These are phyloP conservation scores for Venturia nashicola DNA, from an alignment of 2,329 filamentous ascomycete species.

Conservation along the genomic window DNA sequence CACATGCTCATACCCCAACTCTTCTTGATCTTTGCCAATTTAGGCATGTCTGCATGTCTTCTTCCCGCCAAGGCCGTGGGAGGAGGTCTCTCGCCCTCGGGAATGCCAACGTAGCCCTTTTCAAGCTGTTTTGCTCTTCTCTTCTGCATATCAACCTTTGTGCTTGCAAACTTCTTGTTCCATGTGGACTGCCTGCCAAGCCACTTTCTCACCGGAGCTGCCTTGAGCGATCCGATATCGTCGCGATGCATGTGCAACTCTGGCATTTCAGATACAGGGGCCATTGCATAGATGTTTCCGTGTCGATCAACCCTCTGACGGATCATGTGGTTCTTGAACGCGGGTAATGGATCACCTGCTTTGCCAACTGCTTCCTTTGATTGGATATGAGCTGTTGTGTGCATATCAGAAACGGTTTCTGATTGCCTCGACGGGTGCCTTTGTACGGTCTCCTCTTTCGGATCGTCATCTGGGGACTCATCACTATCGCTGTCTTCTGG, in stretches of 20 bases:
- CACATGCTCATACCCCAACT: constrained; percentile 72
- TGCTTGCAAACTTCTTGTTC: constrained; percentile 57
- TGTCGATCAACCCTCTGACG: constrained; percentile 73
- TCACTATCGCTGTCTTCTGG: constrained; percentile 47
- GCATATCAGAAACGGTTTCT: constrained; percentile 13
- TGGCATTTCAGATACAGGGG: constrained; percentile 49
- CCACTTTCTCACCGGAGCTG: constrained; percentile 73
- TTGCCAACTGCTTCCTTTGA: constrained; percentile 47
- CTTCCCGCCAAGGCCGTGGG: constrained; percentile 71
- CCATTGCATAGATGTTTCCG: constrained; percentile 59
- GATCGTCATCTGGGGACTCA: neutral
- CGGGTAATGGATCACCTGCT: constrained; percentile 71
- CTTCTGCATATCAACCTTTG: constrained; percentile 61
- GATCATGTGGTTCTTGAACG: constrained; percentile 80
- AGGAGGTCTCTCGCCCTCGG: constrained; percentile 62
- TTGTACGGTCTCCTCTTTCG: constrained; percentile 10
- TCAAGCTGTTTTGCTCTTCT: constrained; percentile 60
- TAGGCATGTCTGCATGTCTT: constrained; percentile 31
- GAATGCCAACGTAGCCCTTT: constrained; percentile 53
- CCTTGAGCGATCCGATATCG: constrained; percentile 68
- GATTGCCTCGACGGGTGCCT: neutral
- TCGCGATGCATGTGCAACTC: constrained; percentile 51
- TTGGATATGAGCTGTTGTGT: neutral
- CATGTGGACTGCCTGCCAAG: constrained; percentile 59
- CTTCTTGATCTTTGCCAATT: constrained; percentile 44